phyloP scores from a whole-genome alignment of 2,329 filamentous ascomycete species.

The Nemania sp. region DNA sequence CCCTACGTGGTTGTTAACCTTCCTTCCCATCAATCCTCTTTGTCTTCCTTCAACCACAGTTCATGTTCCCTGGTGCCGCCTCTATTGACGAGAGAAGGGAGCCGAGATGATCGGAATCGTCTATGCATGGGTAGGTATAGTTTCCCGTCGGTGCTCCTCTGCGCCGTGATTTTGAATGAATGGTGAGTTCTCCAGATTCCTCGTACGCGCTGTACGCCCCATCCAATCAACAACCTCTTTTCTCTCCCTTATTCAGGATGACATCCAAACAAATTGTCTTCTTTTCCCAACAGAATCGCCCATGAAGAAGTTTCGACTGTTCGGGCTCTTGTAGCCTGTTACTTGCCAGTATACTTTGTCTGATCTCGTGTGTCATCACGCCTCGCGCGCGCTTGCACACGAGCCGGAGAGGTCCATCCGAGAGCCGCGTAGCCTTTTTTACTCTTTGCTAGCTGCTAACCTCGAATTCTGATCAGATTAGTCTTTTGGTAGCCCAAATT shows the following conservation, averaged over 20 bases:
- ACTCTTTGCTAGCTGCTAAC: constrained; percentile 16
- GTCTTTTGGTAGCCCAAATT: not conserved
- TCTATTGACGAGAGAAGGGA: not conserved
- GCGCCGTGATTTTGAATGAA: not conserved
- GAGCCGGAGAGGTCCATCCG: constrained; percentile 23
- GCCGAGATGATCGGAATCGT: not conserved
- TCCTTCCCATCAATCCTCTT: not conserved
- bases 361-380: constrained; percentile 60
- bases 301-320: constrained; percentile 80
- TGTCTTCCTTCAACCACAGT: constrained; percentile 4
- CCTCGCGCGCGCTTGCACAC: constrained; percentile 19
- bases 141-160: not conserved
- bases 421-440: not conserved
- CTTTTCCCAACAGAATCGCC: constrained; percentile 91
- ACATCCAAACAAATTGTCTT: constrained; percentile 77
- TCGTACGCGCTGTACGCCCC: not conserved
- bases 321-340: constrained; percentile 78
- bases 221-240: no score
- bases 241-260: constrained; percentile 70
- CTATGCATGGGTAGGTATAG: not conserved
- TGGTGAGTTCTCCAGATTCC: constrained; percentile 25
- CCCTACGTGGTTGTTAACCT: not conserved
- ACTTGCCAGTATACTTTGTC: constrained; percentile 92
- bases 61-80: not conserved
- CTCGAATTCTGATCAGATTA: not conserved